A percentile compares a stretch with the other conserved stretches of the same genome.
These are phyloP conservation scores for Xylaria sp. DNA, from an alignment of 2,329 filamentous ascomycete species.

Conservation along the genomic window DNA sequence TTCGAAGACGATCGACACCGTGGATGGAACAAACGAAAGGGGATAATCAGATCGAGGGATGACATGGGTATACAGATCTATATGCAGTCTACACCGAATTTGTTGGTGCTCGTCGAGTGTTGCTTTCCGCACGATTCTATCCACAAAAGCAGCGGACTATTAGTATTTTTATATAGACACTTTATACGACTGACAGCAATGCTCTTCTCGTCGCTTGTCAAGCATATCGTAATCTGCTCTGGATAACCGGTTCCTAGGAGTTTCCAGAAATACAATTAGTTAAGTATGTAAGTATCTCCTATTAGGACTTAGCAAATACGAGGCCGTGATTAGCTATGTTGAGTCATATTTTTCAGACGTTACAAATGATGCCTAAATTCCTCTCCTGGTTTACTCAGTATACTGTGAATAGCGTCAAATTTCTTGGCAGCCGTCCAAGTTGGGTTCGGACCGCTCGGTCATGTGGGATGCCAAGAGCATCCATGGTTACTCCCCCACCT, in stretches of 20 bases:
- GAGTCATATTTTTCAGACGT: slow-evolving; percentile 4
- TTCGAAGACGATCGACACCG: background rate
- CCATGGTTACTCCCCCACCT: background rate
- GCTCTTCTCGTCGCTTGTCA: slow-evolving; percentile 1
- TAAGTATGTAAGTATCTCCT: background rate
- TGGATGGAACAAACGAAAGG: background rate
- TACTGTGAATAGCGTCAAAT: background rate
- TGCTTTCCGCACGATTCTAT: background rate
- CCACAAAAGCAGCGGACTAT: background rate
- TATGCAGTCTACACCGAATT: background rate
- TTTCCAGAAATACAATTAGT: background rate
- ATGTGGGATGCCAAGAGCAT: slow-evolving; percentile 35
- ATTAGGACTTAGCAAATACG: background rate
- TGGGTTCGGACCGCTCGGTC: background rate
- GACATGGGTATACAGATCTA: background rate
- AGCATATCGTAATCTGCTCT: slow-evolving; percentile 20
- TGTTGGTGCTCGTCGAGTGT: background rate
- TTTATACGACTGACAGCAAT: background rate
- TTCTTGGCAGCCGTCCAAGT: slow-evolving; percentile 17
- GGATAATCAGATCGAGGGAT: background rate
- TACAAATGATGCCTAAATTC: background rate
- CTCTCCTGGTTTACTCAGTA: background rate
- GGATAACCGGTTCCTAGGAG: background rate
- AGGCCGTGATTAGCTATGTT: slow-evolving; percentile 4
- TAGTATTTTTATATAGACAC: slow-evolving; percentile 10